These are phyloP conservation scores for Dendrobium officinale DNA, from an alignment of 106 monocot genomes.

Conservation along the genomic window DNA sequence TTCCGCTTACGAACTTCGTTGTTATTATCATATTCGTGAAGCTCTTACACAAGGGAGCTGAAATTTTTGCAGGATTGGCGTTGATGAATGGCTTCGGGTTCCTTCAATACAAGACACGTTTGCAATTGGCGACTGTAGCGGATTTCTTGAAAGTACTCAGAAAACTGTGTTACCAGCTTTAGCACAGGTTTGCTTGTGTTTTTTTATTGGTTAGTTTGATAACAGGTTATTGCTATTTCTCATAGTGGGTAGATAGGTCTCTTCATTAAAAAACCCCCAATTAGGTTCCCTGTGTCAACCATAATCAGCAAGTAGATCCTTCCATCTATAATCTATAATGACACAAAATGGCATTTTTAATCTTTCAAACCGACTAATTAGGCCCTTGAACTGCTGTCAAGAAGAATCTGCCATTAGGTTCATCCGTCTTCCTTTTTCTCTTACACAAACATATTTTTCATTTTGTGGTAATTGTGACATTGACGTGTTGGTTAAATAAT, in stretches of 20 bases:
- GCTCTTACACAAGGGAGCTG: neutral
- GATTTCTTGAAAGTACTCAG: slow-evolving; percentile 82
- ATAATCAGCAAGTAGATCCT: neutral
- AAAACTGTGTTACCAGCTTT: slow-evolving; percentile 69
- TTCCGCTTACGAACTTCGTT: neutral
- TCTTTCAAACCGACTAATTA: neutral
- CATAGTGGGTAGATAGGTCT: neutral
- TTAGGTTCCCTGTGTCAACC: neutral
- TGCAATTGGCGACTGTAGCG: slow-evolving; percentile 92
- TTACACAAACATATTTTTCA: no score
- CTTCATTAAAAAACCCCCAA: neutral
- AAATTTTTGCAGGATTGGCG: slow-evolving; percentile 55
- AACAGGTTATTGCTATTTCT: neutral
- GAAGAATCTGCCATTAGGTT: no score
- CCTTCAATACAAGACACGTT: slow-evolving; percentile 77
- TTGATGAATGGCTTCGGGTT: slow-evolving; percentile 91
- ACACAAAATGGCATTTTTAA: neutral
- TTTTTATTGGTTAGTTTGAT: neutral
- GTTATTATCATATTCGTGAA: neutral
- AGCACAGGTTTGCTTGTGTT: slow-evolving; percentile 53
- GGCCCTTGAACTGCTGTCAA: neutral
- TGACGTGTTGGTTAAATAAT: no score
- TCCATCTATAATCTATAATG: neutral
- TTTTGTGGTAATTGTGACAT: no score
- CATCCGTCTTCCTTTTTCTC: no score